Base-by-base conservation (phyloP, 75 land plant species). In the Pseudotsuga menziesii region DNA sequence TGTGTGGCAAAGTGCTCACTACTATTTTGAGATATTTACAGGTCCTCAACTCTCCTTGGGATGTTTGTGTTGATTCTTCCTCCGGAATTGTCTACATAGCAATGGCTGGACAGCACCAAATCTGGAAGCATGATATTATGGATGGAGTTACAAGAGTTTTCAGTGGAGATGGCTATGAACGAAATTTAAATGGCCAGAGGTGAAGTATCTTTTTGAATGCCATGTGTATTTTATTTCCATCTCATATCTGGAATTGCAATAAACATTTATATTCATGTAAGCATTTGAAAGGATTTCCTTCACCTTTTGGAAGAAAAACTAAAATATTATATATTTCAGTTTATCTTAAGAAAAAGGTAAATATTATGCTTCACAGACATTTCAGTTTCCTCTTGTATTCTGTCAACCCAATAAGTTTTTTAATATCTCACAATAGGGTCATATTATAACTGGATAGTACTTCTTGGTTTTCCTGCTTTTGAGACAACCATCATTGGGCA, bases 31-130 rank as follows among this genome's bases (percentile, higher is more conserved):
- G 14, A 36, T 39, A 12, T 69, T n/a, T 16, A 26, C 56, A 91
- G 93, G 91, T 87, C 25, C 91, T 97, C n/a, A 97, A 97, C 76
- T 97, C 99, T 74, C 99, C 99, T 41, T 97, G 99, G 99, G 99
- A 97, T 89, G 89, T 97, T 56, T 94, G 93, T 79, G 85, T 82
- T 79, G 86, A 94, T 20, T 82, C 95, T 17, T 75, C 72, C 5
- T 86, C 78, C 80, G 93, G 89, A 72, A 76, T 70, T 26, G 78
- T 94, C 35, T 97, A 90, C 78, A 94, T 97, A 74, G 99, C 99
- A 71, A 90, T 97, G 99, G 99, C 99, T 73, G 99, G 99, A 17
- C 98, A 97, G 76, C 99, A 97, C 82, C 99, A 97, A 83, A 94
- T 97, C 32, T 97, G 99, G 99, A 84, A 82, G 83, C 88, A 91